Conservation (phyloP, 2,329 filamentous ascomycete genomes). For the Talaromyces funiculosus region DNA sequence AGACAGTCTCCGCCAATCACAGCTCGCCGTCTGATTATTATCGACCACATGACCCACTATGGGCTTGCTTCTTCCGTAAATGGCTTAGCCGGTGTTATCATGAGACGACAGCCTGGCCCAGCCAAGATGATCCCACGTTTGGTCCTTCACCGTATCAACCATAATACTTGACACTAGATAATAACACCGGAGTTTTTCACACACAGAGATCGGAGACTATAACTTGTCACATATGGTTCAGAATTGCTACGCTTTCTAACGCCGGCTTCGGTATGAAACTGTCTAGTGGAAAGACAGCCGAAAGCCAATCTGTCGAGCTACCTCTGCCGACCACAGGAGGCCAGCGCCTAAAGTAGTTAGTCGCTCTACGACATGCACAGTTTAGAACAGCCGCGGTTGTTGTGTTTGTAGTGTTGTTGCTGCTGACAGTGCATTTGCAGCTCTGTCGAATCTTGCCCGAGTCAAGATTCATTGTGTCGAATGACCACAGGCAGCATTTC, state of each 20-base stretch:
- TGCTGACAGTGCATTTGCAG: background rate
- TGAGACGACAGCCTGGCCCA: background rate
- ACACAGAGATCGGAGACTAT: background rate
- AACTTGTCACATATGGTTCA: background rate
- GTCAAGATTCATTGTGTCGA: background rate
- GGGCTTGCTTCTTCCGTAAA: background rate
- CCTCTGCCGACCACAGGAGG: background rate
- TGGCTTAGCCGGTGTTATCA: background rate
- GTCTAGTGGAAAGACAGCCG: background rate
- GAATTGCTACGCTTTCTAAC: background rate
- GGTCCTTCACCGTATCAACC: conserved; percentile 8
- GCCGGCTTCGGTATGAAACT: background rate
- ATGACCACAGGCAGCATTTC: background rate
- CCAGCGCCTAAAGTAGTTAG: background rate
- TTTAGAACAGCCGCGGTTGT: background rate
- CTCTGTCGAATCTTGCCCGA: background rate
- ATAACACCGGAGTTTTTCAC: too few species aligned
- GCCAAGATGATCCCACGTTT: background rate
- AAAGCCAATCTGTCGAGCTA: background rate
- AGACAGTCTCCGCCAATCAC: background rate
- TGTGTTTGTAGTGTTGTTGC: background rate
- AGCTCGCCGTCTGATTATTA: background rate
- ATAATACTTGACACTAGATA: too few species aligned
- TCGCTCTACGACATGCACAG: background rate
- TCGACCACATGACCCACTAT: background rate